Percentiles rank a stretch among this genome's conserved stretches.
phyloP scores from a whole-genome alignment of 495 filamentous ascomycete species.

The Trichoderma asperelloides region DNA sequence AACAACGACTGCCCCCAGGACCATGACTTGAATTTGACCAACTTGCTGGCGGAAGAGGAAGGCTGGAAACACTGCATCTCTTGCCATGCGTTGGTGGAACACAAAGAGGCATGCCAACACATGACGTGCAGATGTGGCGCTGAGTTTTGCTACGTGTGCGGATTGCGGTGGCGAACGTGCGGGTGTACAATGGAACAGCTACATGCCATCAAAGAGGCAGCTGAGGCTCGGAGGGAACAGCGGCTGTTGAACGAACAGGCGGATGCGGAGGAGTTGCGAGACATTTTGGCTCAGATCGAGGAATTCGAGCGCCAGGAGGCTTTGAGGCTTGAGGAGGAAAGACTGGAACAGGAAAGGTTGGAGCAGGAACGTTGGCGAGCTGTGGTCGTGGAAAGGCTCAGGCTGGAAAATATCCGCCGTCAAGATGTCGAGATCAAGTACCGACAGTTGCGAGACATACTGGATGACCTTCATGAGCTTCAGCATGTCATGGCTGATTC shows the following conservation, averaged over 20 bases:
- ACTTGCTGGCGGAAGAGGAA: constrained; percentile 30
- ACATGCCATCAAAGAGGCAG: constrained; percentile 16
- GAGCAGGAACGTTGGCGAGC: constrained; percentile 18
- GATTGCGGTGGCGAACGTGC: constrained; percentile 29
- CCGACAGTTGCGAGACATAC: constrained; percentile 16
- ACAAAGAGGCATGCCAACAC: constrained; percentile 39
- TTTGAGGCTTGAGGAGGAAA: constrained; percentile 22
- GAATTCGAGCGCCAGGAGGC: constrained; percentile 30
- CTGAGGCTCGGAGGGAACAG: constrained; percentile 11
- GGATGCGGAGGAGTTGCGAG: constrained; percentile 23
- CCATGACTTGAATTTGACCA: constrained; percentile 20
- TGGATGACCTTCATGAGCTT: constrained; percentile 19
- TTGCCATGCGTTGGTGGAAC: constrained; percentile 37
- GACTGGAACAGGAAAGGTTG: constrained; percentile 18
- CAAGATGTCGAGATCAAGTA: constrained; percentile 20
- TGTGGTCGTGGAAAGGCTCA: constrained; percentile 18
- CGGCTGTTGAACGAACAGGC: constrained; percentile 12
- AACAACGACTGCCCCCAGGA: constrained; percentile 27
- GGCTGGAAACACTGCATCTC: constrained; percentile 35
- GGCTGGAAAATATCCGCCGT: constrained; percentile 22
- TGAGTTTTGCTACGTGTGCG: constrained; percentile 46
- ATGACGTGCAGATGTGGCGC: constrained; percentile 44
- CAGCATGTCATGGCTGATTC: constrained; percentile 16
- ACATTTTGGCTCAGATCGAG: constrained; percentile 25
- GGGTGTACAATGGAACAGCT: constrained; percentile 26